Evolutionary conservation across 352 stramenopile genomes (phyloP), one percentile per base, ranked within the genome.

Genomic region (Globisporangium iwayamae): DNA sequence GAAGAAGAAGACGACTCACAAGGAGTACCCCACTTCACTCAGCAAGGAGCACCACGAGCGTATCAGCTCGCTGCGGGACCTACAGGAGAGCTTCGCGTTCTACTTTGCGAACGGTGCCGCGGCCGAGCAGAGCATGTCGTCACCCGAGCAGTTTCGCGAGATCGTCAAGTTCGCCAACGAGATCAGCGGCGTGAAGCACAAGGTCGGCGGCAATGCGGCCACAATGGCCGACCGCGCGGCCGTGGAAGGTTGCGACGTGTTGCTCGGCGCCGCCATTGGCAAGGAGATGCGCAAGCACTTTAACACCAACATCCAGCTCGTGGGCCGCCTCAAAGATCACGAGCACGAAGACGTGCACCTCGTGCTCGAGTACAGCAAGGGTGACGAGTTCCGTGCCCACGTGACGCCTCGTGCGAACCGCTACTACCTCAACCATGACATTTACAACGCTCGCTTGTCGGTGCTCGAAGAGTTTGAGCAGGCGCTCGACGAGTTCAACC

Each of bases 401-500:
- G 69, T 63, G 34, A 89, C 85, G 5, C 83, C 83, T 14, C 83
- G 85, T 41, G 85, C 85, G 43, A 94, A 94, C 65, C 71, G 85
- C 11, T 94, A 94, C 62, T 94, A 94, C 57, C 73, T 94, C 18
- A 94, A 94, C 69, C 85, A 94, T 67, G 85, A 94, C 61, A 87
- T 93, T 36, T 84, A 94, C 71, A 94, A 94, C 56, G 83, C 85
- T 13, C 79, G 75, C 7, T 60, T 94, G 46, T 93, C 85, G 14
- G 85, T 93, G 34, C 61, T 94, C 9, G 85, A 94, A 59, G 80
- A 89, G 56, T 94, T 94, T 65, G 83, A 88, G 61, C 34, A 74
- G 8, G 74, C 77, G 6, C 57, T 94, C 11, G 74, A 85, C 5
- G 59, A 50, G 2, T 94, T 94, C 60, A 54, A 74, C 7, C 81